phyloP scores from a whole-genome alignment of 306 rosid species.

The Pyrus betulifolia region DNA sequence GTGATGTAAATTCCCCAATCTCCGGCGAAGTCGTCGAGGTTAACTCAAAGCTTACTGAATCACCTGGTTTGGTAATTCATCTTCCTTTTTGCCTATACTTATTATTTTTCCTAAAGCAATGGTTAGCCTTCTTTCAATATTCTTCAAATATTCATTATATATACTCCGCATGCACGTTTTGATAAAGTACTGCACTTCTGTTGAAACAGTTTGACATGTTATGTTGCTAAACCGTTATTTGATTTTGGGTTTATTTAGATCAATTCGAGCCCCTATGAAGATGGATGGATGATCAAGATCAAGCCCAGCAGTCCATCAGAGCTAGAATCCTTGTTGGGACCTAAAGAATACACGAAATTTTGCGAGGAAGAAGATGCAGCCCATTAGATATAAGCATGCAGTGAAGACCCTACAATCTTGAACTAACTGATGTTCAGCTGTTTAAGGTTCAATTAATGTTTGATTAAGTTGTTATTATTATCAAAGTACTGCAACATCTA shows the following conservation, averaged over 20 bases:
- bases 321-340: conserved; percentile 56
- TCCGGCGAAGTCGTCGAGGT: conserved; percentile 86
- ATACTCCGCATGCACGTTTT: neutral
- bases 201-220: neutral
- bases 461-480: conserved; percentile 21
- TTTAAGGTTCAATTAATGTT: conserved; percentile 15
- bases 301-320: conserved; percentile 68
- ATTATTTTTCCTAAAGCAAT: neutral
- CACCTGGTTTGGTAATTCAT: conserved; percentile 71
- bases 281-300: conserved; percentile 93
- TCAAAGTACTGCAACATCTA: conserved; percentile 7
- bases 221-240: neutral
- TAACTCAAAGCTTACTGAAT: conserved; percentile 51
- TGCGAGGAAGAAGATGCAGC: conserved; percentile 88
- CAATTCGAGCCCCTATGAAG: conserved; percentile 77
- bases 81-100: neutral
- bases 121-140: neutral
- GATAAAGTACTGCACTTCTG: neutral
- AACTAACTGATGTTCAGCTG: conserved; percentile 22
- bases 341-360: conserved; percentile 72
- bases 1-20: conserved; percentile 92
- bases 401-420: neutral
- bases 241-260: conserved; percentile 15
- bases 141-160: neutral
- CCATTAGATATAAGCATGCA: conserved; percentile 35